Conservation (phyloP, 2,329 filamentous ascomycete genomes). For the Kalaharituber pfeilii region DNA sequence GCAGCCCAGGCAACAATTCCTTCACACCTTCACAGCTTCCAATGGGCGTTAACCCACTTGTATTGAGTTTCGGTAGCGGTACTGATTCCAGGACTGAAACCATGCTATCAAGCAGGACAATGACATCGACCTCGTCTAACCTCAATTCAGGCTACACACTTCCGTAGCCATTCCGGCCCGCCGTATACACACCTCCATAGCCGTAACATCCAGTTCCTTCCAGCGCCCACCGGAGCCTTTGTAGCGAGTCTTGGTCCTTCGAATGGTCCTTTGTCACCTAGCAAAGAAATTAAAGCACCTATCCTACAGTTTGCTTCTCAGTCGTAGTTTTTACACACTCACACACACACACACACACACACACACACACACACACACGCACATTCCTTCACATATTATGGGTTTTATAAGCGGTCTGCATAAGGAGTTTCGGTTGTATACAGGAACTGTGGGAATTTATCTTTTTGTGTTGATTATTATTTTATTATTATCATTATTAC, state of each 20-base stretch:
- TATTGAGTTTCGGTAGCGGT: constrained; percentile 6
- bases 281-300: not conserved
- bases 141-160: constrained; percentile 3
- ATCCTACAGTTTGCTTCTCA: not conserved
- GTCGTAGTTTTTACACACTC: too few species aligned
- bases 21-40: constrained; percentile 7
- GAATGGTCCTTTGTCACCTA: not conserved
- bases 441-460: too few species aligned
- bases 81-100: constrained; percentile 13
- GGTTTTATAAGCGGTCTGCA: not conserved
- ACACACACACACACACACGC: too few species aligned
- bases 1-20: constrained; percentile 23
- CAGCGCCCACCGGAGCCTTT: too few species aligned
- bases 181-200: too few species aligned
- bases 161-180: too few species aligned
- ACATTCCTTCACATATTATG: not conserved
- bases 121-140: constrained; percentile 14
- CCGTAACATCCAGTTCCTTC: too few species aligned
- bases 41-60: constrained; percentile 2
- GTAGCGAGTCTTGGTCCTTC: not conserved
- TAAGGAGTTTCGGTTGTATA: not conserved
- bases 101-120: constrained; percentile 13
- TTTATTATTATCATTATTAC: too few species aligned
- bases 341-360: too few species aligned
- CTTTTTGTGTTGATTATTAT: too few species aligned